Conservation (phyloP, 75 land plant genomes). For the Gnetum montanum region DNA sequence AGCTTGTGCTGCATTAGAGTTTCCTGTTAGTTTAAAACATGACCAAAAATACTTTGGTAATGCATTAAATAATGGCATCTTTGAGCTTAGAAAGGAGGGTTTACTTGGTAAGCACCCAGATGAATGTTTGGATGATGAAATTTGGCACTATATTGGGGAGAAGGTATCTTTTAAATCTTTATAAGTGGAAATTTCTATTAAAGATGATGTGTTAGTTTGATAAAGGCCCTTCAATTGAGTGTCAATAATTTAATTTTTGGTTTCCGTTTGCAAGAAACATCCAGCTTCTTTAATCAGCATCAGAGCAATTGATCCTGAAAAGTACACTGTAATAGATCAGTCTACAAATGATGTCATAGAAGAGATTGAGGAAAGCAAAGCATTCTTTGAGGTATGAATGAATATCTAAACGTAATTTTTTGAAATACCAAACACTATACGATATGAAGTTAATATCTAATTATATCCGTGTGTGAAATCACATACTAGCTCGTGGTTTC, state of each 20-base stretch:
- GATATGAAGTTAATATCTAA: too few species aligned
- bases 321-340: slow-evolving; percentile 64
- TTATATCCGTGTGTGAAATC: too few species aligned
- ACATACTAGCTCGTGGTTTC: too few species aligned
- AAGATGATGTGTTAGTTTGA: neutral
- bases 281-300: slow-evolving; percentile 72
- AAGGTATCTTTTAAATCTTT: too few species aligned
- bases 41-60: slow-evolving; percentile 83
- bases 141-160: slow-evolving; percentile 81
- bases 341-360: slow-evolving; percentile 65
- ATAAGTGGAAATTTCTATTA: neutral
- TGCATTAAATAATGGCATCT: slow-evolving; percentile 44
- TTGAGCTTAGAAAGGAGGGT: slow-evolving; percentile 53
- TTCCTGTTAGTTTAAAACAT: slow-evolving; percentile 56
- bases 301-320: slow-evolving; percentile 71
- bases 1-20: slow-evolving; percentile 82
- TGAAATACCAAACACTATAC: too few species aligned
- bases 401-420: too few species aligned
- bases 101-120: slow-evolving; percentile 33
- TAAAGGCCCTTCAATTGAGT: slow-evolving; percentile 1
- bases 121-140: slow-evolving; percentile 22
- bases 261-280: slow-evolving; percentile 34
- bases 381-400: slow-evolving; percentile 92
- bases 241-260: neutral
- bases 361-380: slow-evolving; percentile 94